phyloP scores from a whole-genome alignment of 192 early-diverging fungal genomes.

The Obelidium mucronatum region DNA sequence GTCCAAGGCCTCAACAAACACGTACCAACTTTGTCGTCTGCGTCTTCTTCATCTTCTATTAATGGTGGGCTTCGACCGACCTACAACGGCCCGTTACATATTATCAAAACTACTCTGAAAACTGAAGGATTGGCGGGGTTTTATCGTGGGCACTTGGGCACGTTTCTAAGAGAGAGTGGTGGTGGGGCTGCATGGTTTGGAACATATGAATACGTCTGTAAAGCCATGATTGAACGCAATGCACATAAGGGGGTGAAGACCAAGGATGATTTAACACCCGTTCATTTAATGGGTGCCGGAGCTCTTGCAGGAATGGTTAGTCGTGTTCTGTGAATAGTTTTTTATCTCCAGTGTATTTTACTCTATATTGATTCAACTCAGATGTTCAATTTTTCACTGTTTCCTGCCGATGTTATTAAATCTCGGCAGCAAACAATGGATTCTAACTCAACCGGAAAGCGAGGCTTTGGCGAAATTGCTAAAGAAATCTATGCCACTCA shows the following conservation, averaged over 20 bases:
- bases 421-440: conserved; percentile 85
- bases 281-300: conserved; percentile 84
- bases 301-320: conserved; percentile 91
- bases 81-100: conserved; percentile 61
- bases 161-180: conserved; percentile 85
- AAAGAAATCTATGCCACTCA: conserved; percentile 74
- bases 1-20: conserved; percentile 73
- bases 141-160: conserved; percentile 82
- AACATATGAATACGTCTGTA: conserved; percentile 83
- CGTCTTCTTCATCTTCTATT: not conserved
- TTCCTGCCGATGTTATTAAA: conserved; percentile 95
- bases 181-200: conserved; percentile 99
- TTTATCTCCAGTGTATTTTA: too few relatives aligned
- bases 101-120: conserved; percentile 61
- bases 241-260: conserved; percentile 32
- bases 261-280: conserved; percentile 76
- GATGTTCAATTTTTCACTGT: conserved; percentile 64
- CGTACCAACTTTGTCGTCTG: not conserved
- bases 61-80: not conserved
- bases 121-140: conserved; percentile 71
- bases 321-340: conserved; percentile 52
- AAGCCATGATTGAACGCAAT: conserved; percentile 53
- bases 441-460: not conserved
- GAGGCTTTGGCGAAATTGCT: conserved; percentile 71
- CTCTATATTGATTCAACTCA: too few relatives aligned